Evolutionary conservation across 257 asterid species (phyloP).

Genomic region (Solanum stenotomum): DNA sequence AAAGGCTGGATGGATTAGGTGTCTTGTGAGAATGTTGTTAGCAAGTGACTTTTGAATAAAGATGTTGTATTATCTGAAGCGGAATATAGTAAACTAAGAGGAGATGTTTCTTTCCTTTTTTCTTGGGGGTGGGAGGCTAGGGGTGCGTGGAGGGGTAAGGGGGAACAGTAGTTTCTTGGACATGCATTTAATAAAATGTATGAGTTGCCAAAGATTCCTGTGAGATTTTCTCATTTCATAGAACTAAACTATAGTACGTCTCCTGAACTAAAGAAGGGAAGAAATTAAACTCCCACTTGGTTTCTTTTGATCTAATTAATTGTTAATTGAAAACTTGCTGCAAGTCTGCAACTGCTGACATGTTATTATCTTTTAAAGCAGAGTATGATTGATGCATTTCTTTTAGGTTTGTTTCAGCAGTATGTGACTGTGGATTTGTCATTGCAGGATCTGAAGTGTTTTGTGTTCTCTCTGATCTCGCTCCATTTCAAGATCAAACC

Average conservation of each 20-base stretch:
- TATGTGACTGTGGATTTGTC: background rate
- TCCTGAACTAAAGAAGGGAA: background rate
- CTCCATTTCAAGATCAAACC: slow-evolving; percentile 92
- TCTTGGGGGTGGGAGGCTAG: background rate
- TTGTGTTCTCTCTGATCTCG: slow-evolving; percentile 78
- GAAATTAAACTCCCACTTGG: background rate
- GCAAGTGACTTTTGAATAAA: background rate
- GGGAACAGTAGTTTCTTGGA: background rate
- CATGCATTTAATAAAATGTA: background rate
- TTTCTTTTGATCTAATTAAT: background rate
- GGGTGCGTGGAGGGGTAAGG: background rate
- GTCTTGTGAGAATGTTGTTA: background rate
- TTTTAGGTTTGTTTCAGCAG: background rate
- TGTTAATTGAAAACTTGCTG: background rate
- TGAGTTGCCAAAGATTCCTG: background rate
- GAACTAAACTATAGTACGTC: background rate
- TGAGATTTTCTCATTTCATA: background rate
- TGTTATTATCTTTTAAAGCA: background rate
- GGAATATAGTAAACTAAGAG: background rate
- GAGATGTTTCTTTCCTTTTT: background rate
- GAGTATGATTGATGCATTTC: background rate
- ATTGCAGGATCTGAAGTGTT: slow-evolving; percentile 82
- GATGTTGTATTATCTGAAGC: background rate
- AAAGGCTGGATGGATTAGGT: background rate
- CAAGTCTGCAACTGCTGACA: background rate